A percentile compares a stretch with the other conserved stretches of the same genome.
Evolutionary conservation across 768 basidiomycete species (phyloP).

Genomic region (Boletus subcaerulescens): DNA sequence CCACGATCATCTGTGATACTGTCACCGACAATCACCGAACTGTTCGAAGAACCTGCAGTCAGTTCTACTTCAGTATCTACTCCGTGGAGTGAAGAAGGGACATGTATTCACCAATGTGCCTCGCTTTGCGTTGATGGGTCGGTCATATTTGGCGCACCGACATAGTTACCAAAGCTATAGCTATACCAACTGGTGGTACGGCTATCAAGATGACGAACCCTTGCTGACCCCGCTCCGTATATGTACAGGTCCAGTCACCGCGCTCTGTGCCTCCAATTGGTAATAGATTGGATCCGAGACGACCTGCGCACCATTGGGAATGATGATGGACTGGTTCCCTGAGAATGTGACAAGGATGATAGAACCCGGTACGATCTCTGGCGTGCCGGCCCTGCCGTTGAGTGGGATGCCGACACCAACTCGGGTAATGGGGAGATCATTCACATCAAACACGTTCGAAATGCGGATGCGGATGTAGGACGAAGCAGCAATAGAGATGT

Average conservation of each 20-base stretch:
- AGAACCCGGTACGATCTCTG: neutral
- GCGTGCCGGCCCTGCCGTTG: neutral
- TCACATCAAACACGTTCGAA: neutral
- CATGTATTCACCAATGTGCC: neutral
- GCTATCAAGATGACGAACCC: neutral
- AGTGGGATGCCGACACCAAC: neutral
- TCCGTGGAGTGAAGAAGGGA: neutral
- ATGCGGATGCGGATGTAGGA: slow-evolving; percentile 3
- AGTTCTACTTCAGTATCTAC: slow-evolving; percentile 7
- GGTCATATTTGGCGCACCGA: slow-evolving; percentile 14
- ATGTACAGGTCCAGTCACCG: neutral
- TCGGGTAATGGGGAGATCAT: neutral
- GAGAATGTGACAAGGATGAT: neutral
- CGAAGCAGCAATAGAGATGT: neutral
- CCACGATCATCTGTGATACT: slow-evolving; percentile 5
- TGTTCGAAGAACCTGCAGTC: slow-evolving; percentile 1
- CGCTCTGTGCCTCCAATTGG: neutral
- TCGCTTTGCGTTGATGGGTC: neutral
- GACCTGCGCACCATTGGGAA: neutral
- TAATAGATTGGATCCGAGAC: neutral
- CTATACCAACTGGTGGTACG: slow-evolving; percentile 2
- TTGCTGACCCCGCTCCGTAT: slow-evolving; percentile 1
- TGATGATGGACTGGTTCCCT: slow-evolving; percentile 1
- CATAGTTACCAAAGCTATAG: slow-evolving; percentile 3
- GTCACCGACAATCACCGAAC: slow-evolving; percentile 2